Evolutionary conservation across 2,329 filamentous ascomycete species (phyloP), one percentile per base, ranked within the genome.

Genomic region (Scytalidium lignicola): DNA sequence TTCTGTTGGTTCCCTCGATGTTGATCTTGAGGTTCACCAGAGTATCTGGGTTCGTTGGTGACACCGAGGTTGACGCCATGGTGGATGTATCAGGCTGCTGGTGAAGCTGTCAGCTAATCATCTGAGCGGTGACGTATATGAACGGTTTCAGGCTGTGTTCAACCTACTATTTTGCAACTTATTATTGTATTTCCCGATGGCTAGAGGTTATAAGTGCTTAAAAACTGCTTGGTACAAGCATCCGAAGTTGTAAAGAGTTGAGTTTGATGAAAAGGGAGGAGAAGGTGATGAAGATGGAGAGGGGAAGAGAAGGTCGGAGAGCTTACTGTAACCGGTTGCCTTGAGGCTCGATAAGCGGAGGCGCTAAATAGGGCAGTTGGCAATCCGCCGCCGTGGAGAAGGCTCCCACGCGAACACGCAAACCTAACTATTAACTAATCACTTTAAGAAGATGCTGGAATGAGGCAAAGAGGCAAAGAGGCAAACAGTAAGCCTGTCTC

Each of bases 21-120:
- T 82, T 80, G 64, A 95, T 79, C 75, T 97, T 97, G 72, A 96
- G 75, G 57, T 86, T 90, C 70, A 97, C 87, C 56, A 81, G 74
- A 46, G 87, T 90, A 54, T 90, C 86, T 49, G 82, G 79, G 46
- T 64, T 63, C 7, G 62, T 59, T 21, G 62, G 48, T 12, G 57
- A 49, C 32, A 37, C 32, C 32, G 32, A 8, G 37, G 56, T 53
- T 18, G 59, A 60, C 44, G 63, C 62, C 64, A 66, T 66, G 53
- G 54, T 54, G 55, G 51, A 47, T 51, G 40, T n/a, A 49, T 52
- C 44, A 51, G 51, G 53, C 54, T 58, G 49, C 19, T 47, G 12
- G 22, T 21, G 47, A 51, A 37, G 32, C 32, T 51, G 57, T 62
- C 52, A 62, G 58, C 52, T 53, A 50, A 43, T 40, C 10, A 12